A percentile compares a stretch with the other conserved stretches of the same genome.
Conservation (phyloP, 495 filamentous ascomycete species). For the Entonaema liquescens region DNA sequence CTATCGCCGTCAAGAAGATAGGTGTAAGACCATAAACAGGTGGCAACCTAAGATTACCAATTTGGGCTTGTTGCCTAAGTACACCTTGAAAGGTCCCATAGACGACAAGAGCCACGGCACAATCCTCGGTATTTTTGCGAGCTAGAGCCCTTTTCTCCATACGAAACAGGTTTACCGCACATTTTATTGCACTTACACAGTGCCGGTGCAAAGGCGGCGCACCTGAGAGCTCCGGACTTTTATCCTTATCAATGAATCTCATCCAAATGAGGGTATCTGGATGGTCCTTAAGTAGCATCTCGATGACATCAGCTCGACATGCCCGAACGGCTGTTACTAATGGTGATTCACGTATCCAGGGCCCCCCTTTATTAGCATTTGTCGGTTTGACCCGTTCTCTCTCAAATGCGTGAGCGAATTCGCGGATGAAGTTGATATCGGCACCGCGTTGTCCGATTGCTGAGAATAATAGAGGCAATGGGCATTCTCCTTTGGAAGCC, state of each 20-base stretch:
- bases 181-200: neutral
- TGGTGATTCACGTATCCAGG: neutral
- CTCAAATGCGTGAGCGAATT: neutral
- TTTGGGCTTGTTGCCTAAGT: too few species aligned
- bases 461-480: neutral
- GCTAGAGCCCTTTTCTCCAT: neutral
- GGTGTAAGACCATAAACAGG: neutral
- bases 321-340: neutral
- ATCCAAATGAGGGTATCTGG: neutral
- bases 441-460: neutral
- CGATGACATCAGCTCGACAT: constrained; percentile 1
- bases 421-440: neutral
- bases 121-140: neutral
- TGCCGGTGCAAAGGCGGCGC: neutral
- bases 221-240: neutral
- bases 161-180: neutral
- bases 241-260: neutral
- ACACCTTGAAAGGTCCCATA: too few species aligned
- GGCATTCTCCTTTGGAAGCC: neutral
- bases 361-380: neutral
- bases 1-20: neutral
- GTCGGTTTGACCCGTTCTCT: neutral
- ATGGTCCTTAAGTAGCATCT: neutral
- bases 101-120: neutral
- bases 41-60: neutral